Evolutionary conservation across 2,329 filamentous ascomycete genomes (phyloP).

Genomic region (Magnaporthiopsis poae): DNA sequence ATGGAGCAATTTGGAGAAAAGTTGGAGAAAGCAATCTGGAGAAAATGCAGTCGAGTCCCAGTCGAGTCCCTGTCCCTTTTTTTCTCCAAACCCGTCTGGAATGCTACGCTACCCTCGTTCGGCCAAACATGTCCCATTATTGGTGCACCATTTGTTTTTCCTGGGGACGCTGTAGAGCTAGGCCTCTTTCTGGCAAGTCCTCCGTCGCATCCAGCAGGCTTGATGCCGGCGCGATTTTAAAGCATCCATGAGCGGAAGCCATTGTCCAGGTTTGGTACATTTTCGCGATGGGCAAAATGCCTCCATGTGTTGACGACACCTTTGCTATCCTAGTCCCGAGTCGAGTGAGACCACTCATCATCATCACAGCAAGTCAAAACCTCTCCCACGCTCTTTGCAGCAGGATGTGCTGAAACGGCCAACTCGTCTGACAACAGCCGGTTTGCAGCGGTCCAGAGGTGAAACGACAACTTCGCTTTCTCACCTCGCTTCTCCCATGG

Average conservation of each 20-base stretch:
- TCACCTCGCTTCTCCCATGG: background rate
- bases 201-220: background rate
- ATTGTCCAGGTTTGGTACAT: background rate
- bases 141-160: background rate
- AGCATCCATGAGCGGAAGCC: no score
- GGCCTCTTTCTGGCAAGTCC: background rate
- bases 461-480: background rate
- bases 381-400: background rate
- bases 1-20: conserved; percentile 5
- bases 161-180: no score
- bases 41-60: background rate
- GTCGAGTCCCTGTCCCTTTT: background rate
- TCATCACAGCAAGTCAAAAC: no score
- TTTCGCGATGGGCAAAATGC: background rate
- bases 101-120: background rate
- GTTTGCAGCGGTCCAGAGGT: background rate
- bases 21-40: conserved; percentile 5
- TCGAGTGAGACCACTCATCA: no score
- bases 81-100: background rate
- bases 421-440: background rate
- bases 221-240: background rate
- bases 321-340: no score
- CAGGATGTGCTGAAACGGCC: background rate
- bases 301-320: no score
- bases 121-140: background rate